Conservation (phyloP, 1,284 basidiomycete genomes). For the Austropuccinia psidii region DNA sequence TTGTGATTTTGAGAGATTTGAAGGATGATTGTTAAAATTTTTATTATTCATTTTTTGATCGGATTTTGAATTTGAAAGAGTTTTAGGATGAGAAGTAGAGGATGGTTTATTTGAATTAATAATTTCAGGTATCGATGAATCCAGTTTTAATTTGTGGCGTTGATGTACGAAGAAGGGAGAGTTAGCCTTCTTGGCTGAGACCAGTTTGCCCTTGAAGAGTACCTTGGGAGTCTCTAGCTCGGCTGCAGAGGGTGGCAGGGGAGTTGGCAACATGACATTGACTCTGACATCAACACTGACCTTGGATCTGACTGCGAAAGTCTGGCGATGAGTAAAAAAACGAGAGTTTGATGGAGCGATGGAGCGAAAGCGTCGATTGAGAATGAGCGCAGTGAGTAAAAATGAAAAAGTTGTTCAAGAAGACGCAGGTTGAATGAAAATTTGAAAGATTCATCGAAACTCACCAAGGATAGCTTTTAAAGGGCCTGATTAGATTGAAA, state of each 20-base stretch:
- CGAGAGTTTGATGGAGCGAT: too few relatives aligned
- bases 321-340: too few relatives aligned
- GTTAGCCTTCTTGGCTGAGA: conserved; percentile 68
- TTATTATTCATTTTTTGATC: background rate
- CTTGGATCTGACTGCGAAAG: too few relatives aligned
- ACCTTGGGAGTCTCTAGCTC: conserved; percentile 1
- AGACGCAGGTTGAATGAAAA: too few relatives aligned
- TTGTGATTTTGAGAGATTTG: background rate
- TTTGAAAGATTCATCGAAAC: too few relatives aligned
- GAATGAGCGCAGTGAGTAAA: too few relatives aligned
- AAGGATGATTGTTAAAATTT: background rate
- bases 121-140: background rate
- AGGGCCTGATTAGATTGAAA: too few relatives aligned
- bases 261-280: conserved; percentile 29
- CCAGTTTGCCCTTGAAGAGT: conserved; percentile 49
- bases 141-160: background rate
- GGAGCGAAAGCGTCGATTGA: too few relatives aligned
- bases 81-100: background rate
- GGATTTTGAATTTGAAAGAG: background rate
- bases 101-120: background rate
- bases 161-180: conserved; percentile 65
- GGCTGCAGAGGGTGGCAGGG: conserved; percentile 6
- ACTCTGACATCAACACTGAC: too few relatives aligned
- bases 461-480: too few relatives aligned
- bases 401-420: too few relatives aligned